Percentiles rank a stretch among this genome's conserved stretches.
These are phyloP conservation scores for Sclerotinia subarctica DNA, from an alignment of 2,329 filamentous ascomycete genomes.

Conservation along the genomic window DNA sequence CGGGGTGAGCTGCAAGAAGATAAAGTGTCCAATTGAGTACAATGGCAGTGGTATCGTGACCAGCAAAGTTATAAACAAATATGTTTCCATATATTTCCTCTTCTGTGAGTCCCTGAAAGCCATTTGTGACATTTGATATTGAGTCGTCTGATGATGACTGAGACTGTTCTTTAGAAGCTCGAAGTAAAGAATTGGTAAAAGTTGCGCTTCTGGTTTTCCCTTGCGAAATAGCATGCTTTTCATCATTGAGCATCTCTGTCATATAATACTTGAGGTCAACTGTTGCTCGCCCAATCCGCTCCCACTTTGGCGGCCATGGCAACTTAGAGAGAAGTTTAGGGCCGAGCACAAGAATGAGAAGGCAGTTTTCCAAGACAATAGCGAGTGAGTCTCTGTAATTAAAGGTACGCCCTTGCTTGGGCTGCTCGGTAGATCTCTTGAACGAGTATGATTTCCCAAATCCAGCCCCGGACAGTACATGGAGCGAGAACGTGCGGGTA, in stretches of 20 bases:
- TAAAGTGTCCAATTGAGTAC: conserved; percentile 32
- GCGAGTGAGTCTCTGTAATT: not conserved
- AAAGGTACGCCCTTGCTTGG: not conserved
- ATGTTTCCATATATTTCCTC: conserved; percentile 38
- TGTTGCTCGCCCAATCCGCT: not conserved
- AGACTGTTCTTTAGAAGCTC: conserved; percentile 11
- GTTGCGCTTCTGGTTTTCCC: not conserved
- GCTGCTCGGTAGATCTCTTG: not conserved
- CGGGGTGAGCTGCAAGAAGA: conserved; percentile 29
- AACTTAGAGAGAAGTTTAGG: conserved; percentile 2
- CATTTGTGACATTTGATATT: not conserved
- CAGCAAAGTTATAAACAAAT: conserved; percentile 38
- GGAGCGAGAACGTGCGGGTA: conserved; percentile 2
- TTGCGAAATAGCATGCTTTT: not conserved
- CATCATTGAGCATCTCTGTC: conserved; percentile 8
- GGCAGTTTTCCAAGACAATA: conserved; percentile 1
- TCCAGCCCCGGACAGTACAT: not conserved
- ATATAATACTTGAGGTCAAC: conserved; percentile 1
- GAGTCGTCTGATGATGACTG: not conserved
- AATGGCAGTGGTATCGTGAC: conserved; percentile 38
- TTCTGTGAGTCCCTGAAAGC: conserved; percentile 37
- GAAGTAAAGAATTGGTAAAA: conserved; percentile 4
- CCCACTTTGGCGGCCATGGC: not conserved
- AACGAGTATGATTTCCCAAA: conserved; percentile 16
- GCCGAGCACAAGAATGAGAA: not conserved